Evolutionary conservation across 2,329 filamentous ascomycete species (phyloP).

Genomic region (Cladorrhinum sp.): DNA sequence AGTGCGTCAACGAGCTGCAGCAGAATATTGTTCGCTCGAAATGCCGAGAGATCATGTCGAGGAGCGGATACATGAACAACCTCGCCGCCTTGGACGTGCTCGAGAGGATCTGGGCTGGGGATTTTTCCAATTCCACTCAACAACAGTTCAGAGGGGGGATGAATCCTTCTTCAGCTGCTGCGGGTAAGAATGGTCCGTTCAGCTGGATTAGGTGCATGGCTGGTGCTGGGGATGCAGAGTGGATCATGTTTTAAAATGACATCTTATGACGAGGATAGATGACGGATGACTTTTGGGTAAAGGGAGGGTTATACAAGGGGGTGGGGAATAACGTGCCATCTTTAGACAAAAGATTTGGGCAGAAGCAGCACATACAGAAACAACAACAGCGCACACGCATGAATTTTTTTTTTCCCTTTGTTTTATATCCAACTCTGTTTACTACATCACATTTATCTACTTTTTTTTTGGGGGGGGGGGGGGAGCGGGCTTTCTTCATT

Average conservation of each 20-base stretch:
- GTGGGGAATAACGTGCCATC: no score
- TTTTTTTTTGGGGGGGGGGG: no score
- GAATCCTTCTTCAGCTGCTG: no score
- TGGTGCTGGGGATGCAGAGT: conserved; percentile 58
- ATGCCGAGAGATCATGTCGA: conserved; percentile 80
- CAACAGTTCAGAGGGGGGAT: conserved; percentile 31
- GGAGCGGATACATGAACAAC: conserved; percentile 93
- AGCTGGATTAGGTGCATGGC: conserved; percentile 58
- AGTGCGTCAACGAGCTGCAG: conserved; percentile 79
- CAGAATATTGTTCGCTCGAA: conserved; percentile 75
- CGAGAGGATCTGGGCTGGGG: conserved; percentile 75
- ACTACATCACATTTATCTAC: no score
- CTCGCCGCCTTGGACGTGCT: conserved; percentile 79
- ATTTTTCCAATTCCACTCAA: conserved; percentile 29
- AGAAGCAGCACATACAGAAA: no score
- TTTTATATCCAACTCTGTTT: no score
- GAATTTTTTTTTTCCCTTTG: neutral
- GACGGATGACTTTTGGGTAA: no score
- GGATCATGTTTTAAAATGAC: conserved; percentile 60
- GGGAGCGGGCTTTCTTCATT: conserved; percentile 7
- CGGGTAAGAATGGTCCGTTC: conserved; percentile 47
- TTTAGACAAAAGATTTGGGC: no score
- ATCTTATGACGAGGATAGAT: no score
- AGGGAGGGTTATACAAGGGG: no score
- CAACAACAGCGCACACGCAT: no score